Percentiles rank a stretch among this genome's conserved stretches.
These are phyloP conservation scores for Trichoderma harzianum DNA, from an alignment of 2,329 filamentous ascomycete species.

Conservation along the genomic window DNA sequence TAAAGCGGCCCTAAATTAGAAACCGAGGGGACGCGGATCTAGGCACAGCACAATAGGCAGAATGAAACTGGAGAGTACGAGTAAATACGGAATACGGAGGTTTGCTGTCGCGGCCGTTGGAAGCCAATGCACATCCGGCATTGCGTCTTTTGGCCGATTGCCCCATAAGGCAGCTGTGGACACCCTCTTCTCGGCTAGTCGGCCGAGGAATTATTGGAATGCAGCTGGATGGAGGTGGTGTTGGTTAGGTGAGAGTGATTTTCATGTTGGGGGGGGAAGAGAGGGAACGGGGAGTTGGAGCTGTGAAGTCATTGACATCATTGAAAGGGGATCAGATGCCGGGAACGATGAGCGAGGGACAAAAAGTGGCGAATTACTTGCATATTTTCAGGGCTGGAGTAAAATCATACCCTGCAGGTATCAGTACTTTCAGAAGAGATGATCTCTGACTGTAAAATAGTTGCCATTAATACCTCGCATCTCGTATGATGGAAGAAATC, in stretches of 20 bases:
- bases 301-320: not conserved
- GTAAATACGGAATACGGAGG: not conserved
- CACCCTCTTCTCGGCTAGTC: not conserved
- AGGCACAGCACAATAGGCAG: not conserved
- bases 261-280: not conserved
- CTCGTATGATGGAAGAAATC: not conserved
- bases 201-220: not conserved
- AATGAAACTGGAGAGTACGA: not conserved
- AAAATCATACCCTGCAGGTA: not conserved
- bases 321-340: not conserved
- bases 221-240: not conserved
- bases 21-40: not conserved
- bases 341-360: not conserved
- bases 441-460: not conserved
- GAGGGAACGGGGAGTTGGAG: not conserved
- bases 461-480: not conserved
- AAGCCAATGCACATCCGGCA: not conserved
- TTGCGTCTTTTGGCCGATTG: not conserved
- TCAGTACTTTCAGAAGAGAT: not conserved
- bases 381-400: too few relatives aligned
- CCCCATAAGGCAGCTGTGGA: slow-evolving; percentile 1
- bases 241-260: not conserved
- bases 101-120: not conserved
- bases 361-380: not conserved
- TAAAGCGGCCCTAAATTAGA: not conserved